phyloP scores from a whole-genome alignment of 805 yeast species.

The Ogataea henricii region DNA sequence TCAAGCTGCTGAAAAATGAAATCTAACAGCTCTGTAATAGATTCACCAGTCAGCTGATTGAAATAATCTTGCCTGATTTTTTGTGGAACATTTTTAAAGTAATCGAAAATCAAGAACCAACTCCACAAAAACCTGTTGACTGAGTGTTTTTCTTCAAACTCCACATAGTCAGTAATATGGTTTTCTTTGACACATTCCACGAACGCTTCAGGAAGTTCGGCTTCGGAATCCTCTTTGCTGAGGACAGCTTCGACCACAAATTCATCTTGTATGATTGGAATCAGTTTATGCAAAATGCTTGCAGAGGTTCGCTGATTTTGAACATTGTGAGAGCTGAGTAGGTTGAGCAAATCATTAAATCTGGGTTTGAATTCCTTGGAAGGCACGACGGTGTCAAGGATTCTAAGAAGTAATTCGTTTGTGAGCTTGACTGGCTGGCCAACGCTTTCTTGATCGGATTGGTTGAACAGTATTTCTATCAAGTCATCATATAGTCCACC shows the following conservation, averaged over 20 bases:
- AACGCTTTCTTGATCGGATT: slow-evolving; percentile 8
- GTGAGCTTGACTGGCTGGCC: slow-evolving; percentile 39
- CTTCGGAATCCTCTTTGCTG: slow-evolving; percentile 41
- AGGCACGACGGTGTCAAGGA: slow-evolving; percentile 30
- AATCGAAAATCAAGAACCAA: slow-evolving; percentile 65
- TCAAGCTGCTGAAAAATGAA: slow-evolving; percentile 58
- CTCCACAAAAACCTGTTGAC: slow-evolving; percentile 57
- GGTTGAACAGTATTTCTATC: slow-evolving; percentile 41
- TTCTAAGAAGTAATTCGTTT: slow-evolving; percentile 35
- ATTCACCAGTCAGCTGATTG: slow-evolving; percentile 53
- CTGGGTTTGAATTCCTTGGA: slow-evolving; percentile 35
- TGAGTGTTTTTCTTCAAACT: slow-evolving; percentile 38
- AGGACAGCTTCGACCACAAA: slow-evolving; percentile 64
- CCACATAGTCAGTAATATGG: slow-evolving; percentile 40
- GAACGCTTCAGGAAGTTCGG: slow-evolving; percentile 44
- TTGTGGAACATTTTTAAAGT: slow-evolving; percentile 66
- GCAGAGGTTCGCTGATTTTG: slow-evolving; percentile 48
- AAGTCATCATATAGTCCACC: slow-evolving; percentile 44
- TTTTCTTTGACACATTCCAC: slow-evolving; percentile 37
- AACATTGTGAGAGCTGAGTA: slow-evolving; percentile 31
- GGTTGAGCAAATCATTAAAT: slow-evolving; percentile 38
- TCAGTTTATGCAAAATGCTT: slow-evolving; percentile 40
- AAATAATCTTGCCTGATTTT: slow-evolving; percentile 63
- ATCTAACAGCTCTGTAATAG: slow-evolving; percentile 52
- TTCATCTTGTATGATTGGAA: slow-evolving; percentile 55